phyloP scores from a whole-genome alignment of 768 basidiomycete species.

The Amylocystis lapponica region DNA sequence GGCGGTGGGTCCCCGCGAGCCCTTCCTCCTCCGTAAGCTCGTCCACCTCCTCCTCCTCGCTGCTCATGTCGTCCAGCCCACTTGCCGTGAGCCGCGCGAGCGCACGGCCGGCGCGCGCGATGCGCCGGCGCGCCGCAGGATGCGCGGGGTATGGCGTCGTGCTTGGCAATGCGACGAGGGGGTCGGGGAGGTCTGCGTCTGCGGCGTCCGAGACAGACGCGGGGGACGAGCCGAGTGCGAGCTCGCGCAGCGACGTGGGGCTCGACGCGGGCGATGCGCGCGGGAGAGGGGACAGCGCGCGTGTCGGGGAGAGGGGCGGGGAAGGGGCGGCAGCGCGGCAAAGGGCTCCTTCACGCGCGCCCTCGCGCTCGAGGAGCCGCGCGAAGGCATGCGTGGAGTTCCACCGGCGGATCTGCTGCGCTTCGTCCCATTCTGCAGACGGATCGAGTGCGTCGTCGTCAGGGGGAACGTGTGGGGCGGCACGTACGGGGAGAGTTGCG shows the following conservation, averaged over 20 bases:
- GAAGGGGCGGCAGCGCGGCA: slow-evolving; percentile 5
- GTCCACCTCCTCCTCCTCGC: slow-evolving; percentile 16
- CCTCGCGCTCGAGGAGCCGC: slow-evolving; percentile 22
- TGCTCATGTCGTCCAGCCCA: slow-evolving; percentile 19
- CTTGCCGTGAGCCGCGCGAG: slow-evolving; percentile 20
- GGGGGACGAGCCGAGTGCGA: neutral
- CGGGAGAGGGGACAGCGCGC: slow-evolving; percentile 7
- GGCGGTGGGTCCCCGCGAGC: too few species aligned
- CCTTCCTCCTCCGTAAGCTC: too few species aligned
- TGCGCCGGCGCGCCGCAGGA: slow-evolving; percentile 20
- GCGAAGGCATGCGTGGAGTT: slow-evolving; percentile 21
- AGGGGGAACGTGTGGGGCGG: too few species aligned
- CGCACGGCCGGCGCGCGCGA: slow-evolving; percentile 19
- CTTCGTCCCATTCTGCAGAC: neutral
- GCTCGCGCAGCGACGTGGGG: slow-evolving; percentile 4
- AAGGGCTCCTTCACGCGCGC: slow-evolving; percentile 13
- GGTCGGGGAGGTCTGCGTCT: neutral
- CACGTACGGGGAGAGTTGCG: neutral
- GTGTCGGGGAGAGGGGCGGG: neutral
- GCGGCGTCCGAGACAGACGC: too few species aligned
- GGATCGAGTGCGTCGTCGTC: neutral
- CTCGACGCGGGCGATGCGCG: slow-evolving; percentile 9
- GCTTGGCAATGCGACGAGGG: slow-evolving; percentile 15
- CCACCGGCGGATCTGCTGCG: slow-evolving; percentile 20
- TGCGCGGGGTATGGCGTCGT: slow-evolving; percentile 23